Base-by-base conservation (phyloP, 345 rosid genomes). In the Fremontodendron californicum region DNA sequence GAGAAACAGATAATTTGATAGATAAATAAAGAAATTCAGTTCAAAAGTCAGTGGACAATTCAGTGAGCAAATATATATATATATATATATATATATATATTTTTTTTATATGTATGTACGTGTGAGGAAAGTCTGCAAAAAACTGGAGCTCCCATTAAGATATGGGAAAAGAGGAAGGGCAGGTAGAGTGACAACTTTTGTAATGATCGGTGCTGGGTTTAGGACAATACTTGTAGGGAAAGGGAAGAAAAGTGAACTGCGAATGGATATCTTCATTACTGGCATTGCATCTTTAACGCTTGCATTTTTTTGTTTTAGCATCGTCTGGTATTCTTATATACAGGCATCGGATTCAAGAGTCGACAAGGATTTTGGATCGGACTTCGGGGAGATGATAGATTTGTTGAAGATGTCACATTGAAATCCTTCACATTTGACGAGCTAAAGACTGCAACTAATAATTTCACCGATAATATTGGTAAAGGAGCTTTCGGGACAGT, bases 401-500 rank as follows among this genome's bases (percentile, higher is more conserved):
- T 60, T 12, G 51, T 6, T 15, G 69, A 42, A n/a, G 69, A 43
- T 29, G 35, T 74, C 11, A 60, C 54, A 5, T 42, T 74, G 52
- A 54, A 35, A 73, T 39, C 33, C 13, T 73, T 73, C 35, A 33
- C 76, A 3, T 52, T 9, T 1, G 46, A 73, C 2, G 76, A 73
- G 35, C 76, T 73, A 12, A 35, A 33, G 25, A 9, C 4, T 52
- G 76, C 65, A 73, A 73, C 51, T 52, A 54, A 73, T 25, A 33
- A 55, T 55, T 73, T 73, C 48, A 11, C 5, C 21, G 65, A 73
- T 12, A 12, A 43, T 9, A 40, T 73, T 16, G 76, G 76, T 2
- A 78, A 29, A 5, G 85, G 85, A 1, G 39, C 77, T 2, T 83
- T 27, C 15, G 79, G 83, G 21, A 27, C 81, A 55, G 82, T 79